Evolutionary conservation across 345 rosid genomes (phyloP).

Genomic region (Cardamine resedifolia): DNA sequence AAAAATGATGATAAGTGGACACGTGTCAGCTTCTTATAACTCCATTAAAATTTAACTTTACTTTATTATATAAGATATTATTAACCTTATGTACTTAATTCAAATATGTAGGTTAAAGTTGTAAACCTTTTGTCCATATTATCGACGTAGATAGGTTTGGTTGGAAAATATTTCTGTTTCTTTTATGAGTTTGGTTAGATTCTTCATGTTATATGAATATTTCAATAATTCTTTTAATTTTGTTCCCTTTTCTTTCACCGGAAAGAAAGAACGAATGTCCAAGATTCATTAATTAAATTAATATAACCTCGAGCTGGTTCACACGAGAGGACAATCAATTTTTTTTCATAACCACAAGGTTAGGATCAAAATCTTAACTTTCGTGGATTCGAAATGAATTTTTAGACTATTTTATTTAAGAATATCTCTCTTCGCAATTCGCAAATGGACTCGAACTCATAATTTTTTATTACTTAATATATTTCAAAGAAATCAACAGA

Average conservation of each 20-base stretch:
- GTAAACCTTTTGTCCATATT: background rate
- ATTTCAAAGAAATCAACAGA: no score
- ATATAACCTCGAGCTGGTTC: slow-evolving; percentile 29
- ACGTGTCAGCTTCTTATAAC: no score
- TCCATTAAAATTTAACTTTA: no score
- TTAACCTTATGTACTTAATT: background rate
- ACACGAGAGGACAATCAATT: slow-evolving; percentile 27
- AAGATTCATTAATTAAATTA: slow-evolving; percentile 19
- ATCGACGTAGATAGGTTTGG: slow-evolving; percentile 20
- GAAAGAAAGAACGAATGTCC: slow-evolving; percentile 31
- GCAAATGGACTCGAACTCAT: no score
- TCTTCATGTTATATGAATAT: background rate
- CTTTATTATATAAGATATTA: no score
- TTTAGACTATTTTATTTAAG: no score
- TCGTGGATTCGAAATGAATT: no score
- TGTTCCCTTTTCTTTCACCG: slow-evolving; percentile 21
- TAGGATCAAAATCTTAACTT: no score
- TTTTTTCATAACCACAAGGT: no score
- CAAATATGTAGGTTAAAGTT: background rate
- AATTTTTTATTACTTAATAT: no score
- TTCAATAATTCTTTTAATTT: background rate
- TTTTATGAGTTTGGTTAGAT: slow-evolving; percentile 24
- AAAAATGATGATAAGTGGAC: no score
- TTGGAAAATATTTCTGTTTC: background rate
- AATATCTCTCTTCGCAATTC: no score